Conservation (phyloP, 179 eudicot genomes). For the Sideroxylon spinosum region DNA sequence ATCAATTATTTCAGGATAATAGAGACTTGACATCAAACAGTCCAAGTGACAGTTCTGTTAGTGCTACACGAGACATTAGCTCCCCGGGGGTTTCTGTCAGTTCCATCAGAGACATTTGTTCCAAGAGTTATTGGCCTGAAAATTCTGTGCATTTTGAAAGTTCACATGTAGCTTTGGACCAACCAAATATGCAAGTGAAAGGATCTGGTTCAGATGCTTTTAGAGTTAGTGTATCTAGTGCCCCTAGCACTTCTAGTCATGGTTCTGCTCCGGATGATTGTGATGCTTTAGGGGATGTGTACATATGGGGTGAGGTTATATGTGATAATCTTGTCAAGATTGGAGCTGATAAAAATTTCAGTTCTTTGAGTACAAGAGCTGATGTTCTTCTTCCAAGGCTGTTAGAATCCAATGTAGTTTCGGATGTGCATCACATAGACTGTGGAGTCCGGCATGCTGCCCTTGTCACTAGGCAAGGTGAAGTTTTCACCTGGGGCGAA, state of each 20-base stretch:
- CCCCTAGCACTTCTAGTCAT: conserved; percentile 87
- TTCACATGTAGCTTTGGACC: conserved; percentile 69
- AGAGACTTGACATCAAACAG: conserved; percentile 65
- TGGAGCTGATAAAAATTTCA: conserved; percentile 44
- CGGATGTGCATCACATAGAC: conserved; percentile 78
- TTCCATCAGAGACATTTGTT: conserved; percentile 47
- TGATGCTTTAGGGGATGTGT: conserved; percentile 87
- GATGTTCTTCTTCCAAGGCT: conserved; percentile 79
- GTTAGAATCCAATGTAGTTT: conserved; percentile 67
- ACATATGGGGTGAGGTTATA: conserved; percentile 87
- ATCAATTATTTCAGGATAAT: conserved; percentile 54
- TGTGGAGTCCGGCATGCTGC: conserved; percentile 89
- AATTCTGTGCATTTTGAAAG: conserved; percentile 43
- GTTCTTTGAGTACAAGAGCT: conserved; percentile 40
- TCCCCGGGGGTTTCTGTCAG: conserved; percentile 61
- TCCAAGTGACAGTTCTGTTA: conserved; percentile 67
- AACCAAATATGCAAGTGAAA: conserved; percentile 69
- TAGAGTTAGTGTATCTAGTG: conserved; percentile 88
- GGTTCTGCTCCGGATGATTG: conserved; percentile 82
- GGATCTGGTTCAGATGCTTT: conserved; percentile 70
- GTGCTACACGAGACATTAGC: conserved; percentile 53
- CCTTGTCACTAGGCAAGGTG: conserved; percentile 84
- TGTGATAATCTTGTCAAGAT: conserved; percentile 51
- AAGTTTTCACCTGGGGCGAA: conserved; percentile 90
- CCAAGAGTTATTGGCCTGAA: conserved; percentile 42